phyloP scores from a whole-genome alignment of 352 stramenopile species.

The Phytopythium oedochilum region DNA sequence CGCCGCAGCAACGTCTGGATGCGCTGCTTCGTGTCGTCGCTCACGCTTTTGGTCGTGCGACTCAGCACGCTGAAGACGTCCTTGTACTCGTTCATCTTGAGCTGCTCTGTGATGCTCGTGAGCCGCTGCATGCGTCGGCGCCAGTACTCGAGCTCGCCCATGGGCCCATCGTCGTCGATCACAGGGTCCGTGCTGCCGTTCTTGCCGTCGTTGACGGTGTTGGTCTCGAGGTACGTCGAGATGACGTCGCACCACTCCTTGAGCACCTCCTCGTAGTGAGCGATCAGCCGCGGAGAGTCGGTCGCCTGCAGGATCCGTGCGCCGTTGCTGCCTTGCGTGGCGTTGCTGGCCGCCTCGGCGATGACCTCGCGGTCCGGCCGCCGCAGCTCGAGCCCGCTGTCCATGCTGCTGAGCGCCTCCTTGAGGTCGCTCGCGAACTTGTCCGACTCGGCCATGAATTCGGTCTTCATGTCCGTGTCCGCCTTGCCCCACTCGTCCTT shows the following conservation, averaged over 20 bases:
- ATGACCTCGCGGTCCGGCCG: constrained; percentile 80
- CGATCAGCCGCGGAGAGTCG: constrained; percentile 89
- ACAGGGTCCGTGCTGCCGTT: constrained; percentile 43
- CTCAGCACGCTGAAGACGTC: constrained; percentile 92
- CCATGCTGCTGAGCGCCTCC: constrained; percentile 94
- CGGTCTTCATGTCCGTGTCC: constrained; percentile 87
- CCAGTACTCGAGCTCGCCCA: constrained; percentile 98
- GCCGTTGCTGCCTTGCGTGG: constrained; percentile 30
- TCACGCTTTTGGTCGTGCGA: constrained; percentile 78
- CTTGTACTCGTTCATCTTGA: constrained; percentile 96
- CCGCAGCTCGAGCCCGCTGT: constrained; percentile 91
- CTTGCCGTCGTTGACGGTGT: constrained; percentile 58
- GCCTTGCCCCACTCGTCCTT: constrained; percentile 96
- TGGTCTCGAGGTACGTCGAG: constrained; percentile 91
- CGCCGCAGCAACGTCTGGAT: constrained; percentile 91
- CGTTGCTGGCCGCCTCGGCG: constrained; percentile 43
- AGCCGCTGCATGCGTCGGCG: constrained; percentile 94
- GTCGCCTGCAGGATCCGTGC: constrained; percentile 59
- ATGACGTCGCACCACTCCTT: constrained; percentile 98
- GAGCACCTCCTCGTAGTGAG: constrained; percentile 94
- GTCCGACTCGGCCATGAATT: constrained; percentile 94
- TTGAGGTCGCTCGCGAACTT: constrained; percentile 94
- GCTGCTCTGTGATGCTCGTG: constrained; percentile 98
- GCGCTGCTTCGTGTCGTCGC: constrained; percentile 89
- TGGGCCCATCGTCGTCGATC: constrained; percentile 90